These are phyloP conservation scores for Mucor racemosus DNA, from an alignment of 371 early-diverging fungal species.

Conservation along the genomic window DNA sequence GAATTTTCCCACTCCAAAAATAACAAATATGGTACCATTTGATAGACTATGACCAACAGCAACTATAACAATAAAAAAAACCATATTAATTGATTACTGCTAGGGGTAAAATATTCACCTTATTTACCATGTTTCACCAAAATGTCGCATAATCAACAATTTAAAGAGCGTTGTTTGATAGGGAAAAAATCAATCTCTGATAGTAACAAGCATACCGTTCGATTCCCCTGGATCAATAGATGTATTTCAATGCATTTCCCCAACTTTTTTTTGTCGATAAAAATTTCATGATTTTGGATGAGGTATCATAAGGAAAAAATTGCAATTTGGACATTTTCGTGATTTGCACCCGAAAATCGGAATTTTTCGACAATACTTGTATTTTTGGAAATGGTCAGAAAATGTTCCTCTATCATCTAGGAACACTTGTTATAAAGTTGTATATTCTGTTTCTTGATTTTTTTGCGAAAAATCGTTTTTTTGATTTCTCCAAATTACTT, in stretches of 20 bases:
- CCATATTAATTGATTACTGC: not conserved
- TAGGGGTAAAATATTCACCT: not conserved
- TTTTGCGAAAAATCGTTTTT: not conserved
- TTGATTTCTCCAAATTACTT: not conserved
- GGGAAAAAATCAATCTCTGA: not conserved
- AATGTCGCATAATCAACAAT: not conserved
- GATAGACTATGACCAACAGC: not conserved
- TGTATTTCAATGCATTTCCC: not conserved
- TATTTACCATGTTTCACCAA: not conserved
- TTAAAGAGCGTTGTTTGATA: not conserved
- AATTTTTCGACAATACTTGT: not conserved
- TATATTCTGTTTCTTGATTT: not conserved
- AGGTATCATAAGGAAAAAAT: not conserved
- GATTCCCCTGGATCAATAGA: not conserved
- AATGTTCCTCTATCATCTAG: not conserved
- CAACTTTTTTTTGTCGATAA: not conserved
- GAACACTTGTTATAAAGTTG: not conserved
- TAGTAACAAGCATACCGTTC: not conserved
- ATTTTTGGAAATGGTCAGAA: not conserved
- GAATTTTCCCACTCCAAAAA: no score
- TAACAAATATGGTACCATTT: not conserved
- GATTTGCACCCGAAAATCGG: not conserved
- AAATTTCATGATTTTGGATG: not conserved
- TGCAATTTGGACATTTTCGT: not conserved
- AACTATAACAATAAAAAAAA: no score